Evolutionary conservation across 345 rosid species (phyloP).

Genomic region (Syzygium aromaticum): DNA sequence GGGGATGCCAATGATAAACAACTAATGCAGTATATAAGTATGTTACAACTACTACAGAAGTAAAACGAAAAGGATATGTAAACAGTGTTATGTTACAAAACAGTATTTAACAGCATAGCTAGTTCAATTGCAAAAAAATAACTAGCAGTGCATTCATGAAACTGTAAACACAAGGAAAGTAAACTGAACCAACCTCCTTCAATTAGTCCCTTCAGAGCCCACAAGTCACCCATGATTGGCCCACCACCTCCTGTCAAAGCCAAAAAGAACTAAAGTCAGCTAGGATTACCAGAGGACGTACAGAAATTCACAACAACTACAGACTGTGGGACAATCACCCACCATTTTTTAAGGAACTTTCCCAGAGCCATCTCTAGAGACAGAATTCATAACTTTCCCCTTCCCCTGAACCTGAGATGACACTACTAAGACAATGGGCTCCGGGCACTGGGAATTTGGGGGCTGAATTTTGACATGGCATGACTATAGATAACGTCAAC

Average conservation of each 20-base stretch:
- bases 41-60: background rate
- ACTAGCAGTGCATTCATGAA: background rate
- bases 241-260: slow-evolving; percentile 87
- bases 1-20: background rate
- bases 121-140: background rate
- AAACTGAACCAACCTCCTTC: slow-evolving; percentile 61
- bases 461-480: background rate
- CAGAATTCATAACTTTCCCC: background rate
- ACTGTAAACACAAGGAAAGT: background rate
- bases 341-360: background rate
- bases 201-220: slow-evolving; percentile 97
- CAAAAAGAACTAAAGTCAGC: background rate
- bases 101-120: background rate
- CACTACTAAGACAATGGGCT: background rate
- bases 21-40: background rate
- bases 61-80: background rate
- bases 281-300: background rate
- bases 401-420: background rate
- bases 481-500: background rate
- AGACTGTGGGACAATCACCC: background rate
- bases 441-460: background rate
- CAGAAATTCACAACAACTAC: background rate
- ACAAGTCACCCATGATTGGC: slow-evolving; percentile 97
- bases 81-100: background rate
- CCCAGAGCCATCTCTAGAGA: background rate